phyloP scores from a whole-genome alignment of 2,329 filamentous ascomycete genomes.

The Paraphaeosphaeria minitans region DNA sequence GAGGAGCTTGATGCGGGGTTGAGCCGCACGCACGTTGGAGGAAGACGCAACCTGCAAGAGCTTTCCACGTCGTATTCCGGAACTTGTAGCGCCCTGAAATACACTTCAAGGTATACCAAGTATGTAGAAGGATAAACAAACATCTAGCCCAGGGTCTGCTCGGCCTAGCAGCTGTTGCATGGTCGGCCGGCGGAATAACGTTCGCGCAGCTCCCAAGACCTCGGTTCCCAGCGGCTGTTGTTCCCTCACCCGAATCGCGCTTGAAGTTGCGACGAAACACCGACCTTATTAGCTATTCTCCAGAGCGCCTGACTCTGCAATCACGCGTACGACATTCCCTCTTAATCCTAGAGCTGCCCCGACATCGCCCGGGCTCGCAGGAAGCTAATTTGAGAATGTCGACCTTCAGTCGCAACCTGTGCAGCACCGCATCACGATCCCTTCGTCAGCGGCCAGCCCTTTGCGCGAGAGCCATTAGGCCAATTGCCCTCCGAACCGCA shows the following conservation, averaged over 20 bases:
- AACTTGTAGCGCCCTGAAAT: background rate
- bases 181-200: slow-evolving; percentile 14
- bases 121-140: background rate
- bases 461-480: slow-evolving; percentile 43
- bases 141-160: background rate
- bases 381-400: slow-evolving; percentile 49
- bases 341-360: slow-evolving; percentile 37
- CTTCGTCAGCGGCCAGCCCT: slow-evolving; percentile 43
- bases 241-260: slow-evolving; percentile 20
- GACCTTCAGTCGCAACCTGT: slow-evolving; percentile 50
- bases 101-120: background rate
- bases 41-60: slow-evolving; percentile 1
- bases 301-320: slow-evolving; percentile 25
- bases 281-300: slow-evolving; percentile 27
- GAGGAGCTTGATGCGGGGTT: slow-evolving; percentile 13
- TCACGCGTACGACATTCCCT: slow-evolving; percentile 43
- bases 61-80: background rate
- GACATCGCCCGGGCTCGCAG: slow-evolving; percentile 36
- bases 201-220: slow-evolving; percentile 20
- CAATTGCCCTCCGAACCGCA: slow-evolving; percentile 40
- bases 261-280: slow-evolving; percentile 8
- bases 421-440: slow-evolving; percentile 45
- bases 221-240: slow-evolving; percentile 38
- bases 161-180: background rate
- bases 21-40: background rate